phyloP scores from a whole-genome alignment of 2,329 filamentous ascomycete species.

The Alternaria alternata region DNA sequence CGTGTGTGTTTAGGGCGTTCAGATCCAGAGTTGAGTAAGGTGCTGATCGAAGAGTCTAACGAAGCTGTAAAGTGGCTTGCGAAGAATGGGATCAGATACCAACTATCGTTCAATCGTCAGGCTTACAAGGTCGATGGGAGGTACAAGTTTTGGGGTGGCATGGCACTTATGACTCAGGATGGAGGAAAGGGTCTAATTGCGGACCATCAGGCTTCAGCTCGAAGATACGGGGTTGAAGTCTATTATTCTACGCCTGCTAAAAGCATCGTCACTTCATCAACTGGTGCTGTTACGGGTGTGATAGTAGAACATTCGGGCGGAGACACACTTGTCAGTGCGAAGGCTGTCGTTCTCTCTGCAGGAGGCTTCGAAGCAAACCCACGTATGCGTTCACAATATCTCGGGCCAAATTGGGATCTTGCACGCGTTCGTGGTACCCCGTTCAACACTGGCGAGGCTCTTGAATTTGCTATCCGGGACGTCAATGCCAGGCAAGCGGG shows the following conservation, averaged over 20 bases:
- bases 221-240: conserved; percentile 54
- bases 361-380: conserved; percentile 72
- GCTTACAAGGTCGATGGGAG: conserved; percentile 69
- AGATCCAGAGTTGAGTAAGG: conserved; percentile 58
- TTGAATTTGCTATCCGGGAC: conserved; percentile 62
- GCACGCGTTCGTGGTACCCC: conserved; percentile 70
- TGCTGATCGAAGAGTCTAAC: conserved; percentile 62
- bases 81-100: conserved; percentile 62
- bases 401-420: conserved; percentile 69
- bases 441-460: conserved; percentile 68
- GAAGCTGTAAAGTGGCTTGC: conserved; percentile 64
- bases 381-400: conserved; percentile 62
- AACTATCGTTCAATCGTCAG: conserved; percentile 71
- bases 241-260: conserved; percentile 59
- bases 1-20: conserved; percentile 65
- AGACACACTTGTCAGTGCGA: conserved; percentile 42
- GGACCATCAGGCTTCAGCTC: conserved; percentile 58
- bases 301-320: conserved; percentile 37
- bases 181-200: conserved; percentile 67
- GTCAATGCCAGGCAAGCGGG: conserved; percentile 62
- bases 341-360: conserved; percentile 63
- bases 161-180: conserved; percentile 66
- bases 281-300: conserved; percentile 46
- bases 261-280: conserved; percentile 47
- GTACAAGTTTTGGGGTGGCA: conserved; percentile 72